Conservation (phyloP, 2,329 filamentous ascomycete species). For the Teratosphaeria gauchensis region DNA sequence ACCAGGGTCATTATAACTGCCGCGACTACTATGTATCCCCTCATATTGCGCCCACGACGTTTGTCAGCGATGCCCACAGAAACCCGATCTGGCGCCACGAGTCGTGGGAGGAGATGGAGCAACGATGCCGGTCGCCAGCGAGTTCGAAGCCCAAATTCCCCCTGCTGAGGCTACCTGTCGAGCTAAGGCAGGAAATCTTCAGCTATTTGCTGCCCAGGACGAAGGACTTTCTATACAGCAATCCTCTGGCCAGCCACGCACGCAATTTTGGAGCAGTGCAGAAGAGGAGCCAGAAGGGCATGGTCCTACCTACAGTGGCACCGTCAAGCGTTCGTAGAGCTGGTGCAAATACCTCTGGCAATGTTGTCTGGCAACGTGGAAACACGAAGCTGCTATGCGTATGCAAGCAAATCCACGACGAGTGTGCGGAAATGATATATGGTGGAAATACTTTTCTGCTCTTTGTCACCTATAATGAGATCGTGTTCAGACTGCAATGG, state of each 20-base stretch:
- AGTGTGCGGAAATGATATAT: slow-evolving; percentile 38
- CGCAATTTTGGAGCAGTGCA: slow-evolving; percentile 23
- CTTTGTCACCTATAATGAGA: slow-evolving; percentile 34
- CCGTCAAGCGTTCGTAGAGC: neutral
- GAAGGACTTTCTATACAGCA: slow-evolving; percentile 14
- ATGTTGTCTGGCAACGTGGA: slow-evolving; percentile 35
- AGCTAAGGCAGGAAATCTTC: slow-evolving; percentile 37
- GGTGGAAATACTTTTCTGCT: slow-evolving; percentile 37
- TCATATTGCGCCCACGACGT: slow-evolving; percentile 17
- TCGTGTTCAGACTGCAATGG: slow-evolving; percentile 37
- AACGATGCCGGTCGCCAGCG: slow-evolving; percentile 21
- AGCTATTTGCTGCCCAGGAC: slow-evolving; percentile 34
- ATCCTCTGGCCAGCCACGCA: slow-evolving; percentile 18
- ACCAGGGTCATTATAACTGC: slow-evolving; percentile 28
- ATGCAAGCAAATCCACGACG: slow-evolving; percentile 34
- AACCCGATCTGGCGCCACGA: slow-evolving; percentile 16
- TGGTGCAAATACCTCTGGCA: slow-evolving; percentile 2
- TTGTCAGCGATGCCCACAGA: slow-evolving; percentile 4
- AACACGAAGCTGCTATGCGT: slow-evolving; percentile 31
- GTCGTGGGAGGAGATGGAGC: slow-evolving; percentile 22
- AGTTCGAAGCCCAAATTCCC: slow-evolving; percentile 9
- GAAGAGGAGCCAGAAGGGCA: slow-evolving; percentile 17
- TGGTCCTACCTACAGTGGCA: slow-evolving; percentile 10
- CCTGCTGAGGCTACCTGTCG: slow-evolving; percentile 32
- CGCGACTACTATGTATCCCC: slow-evolving; percentile 26